Evolutionary conservation across 2,329 filamentous ascomycete genomes (phyloP), one percentile per base, ranked within the genome.

Genomic region (Cercospora zeina): DNA sequence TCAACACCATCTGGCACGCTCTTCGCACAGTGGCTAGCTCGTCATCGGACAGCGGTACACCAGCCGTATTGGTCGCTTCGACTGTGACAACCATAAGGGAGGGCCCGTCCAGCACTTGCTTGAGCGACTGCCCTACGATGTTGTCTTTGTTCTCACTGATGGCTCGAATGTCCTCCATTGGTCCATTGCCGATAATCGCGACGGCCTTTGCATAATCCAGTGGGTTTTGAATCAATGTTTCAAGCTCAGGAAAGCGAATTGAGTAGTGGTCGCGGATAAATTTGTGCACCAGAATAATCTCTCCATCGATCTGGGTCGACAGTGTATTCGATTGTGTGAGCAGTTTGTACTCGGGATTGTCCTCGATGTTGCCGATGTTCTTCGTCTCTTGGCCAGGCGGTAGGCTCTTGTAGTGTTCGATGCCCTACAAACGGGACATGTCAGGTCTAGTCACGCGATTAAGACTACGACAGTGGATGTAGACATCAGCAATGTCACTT

Each of bases 251-350:
- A 72, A 97, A 99, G 64, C 93, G 87, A 16, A 89, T 84, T 9
- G 93, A 96, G 79, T 99, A 99, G 77, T 97, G 91, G 72, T 99
- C 95, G 72, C 93, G 87, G 63, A 97, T 91, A 76, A 91, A 96
- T 78, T 99, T 99, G 82, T 99, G 95, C 21, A 97, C 90, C 7
- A 95, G 84, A 34, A 90, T 89, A 50, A 97, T 90, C 76, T 97
- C 93, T 73, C 90, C 91, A 69, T 96, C 93, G 68, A 97, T 97
- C 66, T 90, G 89, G 5, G 93, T 96, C 0, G 95, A 96, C 7
- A 96, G 83, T 24, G 88, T 89, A 74, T 96, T 96, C 14, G 92
- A 92, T 74, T 95, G 88, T 34, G 91, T 96, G 62, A 96, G 79
- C 36, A 96, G 85, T 75, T 91, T 87, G 77, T 96, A 96, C 75